Percentiles rank a stretch among this genome's conserved stretches.
These are phyloP conservation scores for Butyriboletus loyo DNA, from an alignment of 768 basidiomycete genomes.

Conservation along the genomic window DNA sequence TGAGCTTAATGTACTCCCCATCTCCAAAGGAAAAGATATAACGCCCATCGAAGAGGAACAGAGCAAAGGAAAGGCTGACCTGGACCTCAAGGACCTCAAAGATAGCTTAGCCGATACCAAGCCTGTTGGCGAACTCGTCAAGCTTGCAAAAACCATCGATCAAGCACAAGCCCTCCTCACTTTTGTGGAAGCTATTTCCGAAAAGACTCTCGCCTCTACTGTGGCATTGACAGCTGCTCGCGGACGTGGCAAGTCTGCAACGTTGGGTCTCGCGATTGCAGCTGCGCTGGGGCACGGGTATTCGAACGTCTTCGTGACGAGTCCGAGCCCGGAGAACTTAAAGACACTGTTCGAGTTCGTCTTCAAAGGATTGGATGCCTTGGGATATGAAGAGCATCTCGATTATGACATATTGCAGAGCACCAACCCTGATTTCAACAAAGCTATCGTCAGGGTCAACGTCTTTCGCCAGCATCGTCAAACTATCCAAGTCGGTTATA, in stretches of 20 bases:
- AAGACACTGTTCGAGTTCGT: conserved; percentile 98
- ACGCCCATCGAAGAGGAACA: conserved; percentile 52
- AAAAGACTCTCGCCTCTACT: conserved; percentile 91
- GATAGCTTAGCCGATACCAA: conserved; percentile 77
- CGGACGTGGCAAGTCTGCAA: conserved; percentile 95
- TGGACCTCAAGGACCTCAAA: conserved; percentile 75
- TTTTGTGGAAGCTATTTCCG: conserved; percentile 90
- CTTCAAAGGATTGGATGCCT: conserved; percentile 91
- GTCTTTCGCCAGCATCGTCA: conserved; percentile 91
- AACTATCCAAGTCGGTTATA: conserved; percentile 81
- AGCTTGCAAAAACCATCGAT: conserved; percentile 87
- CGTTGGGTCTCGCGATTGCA: conserved; percentile 91
- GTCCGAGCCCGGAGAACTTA: conserved; percentile 95
- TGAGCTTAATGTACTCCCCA: conserved; percentile 94
- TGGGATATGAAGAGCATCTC: conserved; percentile 96
- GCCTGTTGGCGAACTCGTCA: conserved; percentile 84
- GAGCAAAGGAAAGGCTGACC: conserved; percentile 50
- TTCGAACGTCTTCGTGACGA: conserved; percentile 97
- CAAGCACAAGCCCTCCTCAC: conserved; percentile 94
- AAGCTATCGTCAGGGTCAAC: conserved; percentile 94
- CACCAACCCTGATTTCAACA: conserved; percentile 91
- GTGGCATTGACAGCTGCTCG: conserved; percentile 93
- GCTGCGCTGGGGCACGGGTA: conserved; percentile 92
- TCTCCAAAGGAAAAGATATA: conserved; percentile 95
- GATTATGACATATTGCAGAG: conserved; percentile 97